phyloP scores from a whole-genome alignment of 2,329 filamentous ascomycete species.

The Trichoderma sp. region DNA sequence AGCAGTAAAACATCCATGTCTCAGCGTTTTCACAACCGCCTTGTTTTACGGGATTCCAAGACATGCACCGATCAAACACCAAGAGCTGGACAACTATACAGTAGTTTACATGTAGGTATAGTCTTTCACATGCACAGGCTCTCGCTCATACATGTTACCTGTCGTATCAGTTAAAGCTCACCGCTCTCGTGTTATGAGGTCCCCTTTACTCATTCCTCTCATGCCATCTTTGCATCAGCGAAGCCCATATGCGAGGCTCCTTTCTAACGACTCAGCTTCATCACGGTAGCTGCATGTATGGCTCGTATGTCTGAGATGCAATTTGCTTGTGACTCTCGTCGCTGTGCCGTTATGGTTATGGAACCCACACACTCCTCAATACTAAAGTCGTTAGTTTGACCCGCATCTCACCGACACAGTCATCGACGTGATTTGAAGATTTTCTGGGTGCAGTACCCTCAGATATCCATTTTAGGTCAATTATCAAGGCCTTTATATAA shows the following conservation, averaged over 20 bases:
- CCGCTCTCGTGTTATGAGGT: background rate
- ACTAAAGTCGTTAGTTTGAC: background rate
- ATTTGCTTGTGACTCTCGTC: background rate
- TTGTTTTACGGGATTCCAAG: background rate
- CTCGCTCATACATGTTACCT: background rate
- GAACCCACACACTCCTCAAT: background rate
- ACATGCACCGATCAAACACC: background rate
- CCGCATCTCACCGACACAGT: background rate
- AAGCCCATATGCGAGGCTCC: background rate
- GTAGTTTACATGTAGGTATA: background rate
- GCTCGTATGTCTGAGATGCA: background rate
- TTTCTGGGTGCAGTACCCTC: slow-evolving; percentile 1
- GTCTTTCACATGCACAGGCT: background rate
- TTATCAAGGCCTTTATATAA: background rate
- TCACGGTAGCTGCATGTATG: background rate
- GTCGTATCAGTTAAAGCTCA: background rate
- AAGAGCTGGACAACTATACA: background rate
- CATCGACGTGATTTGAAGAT: background rate
- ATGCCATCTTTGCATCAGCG: background rate
- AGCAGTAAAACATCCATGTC: background rate
- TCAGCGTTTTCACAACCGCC: background rate
- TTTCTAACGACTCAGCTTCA: background rate
- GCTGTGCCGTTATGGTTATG: background rate
- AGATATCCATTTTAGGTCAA: background rate
- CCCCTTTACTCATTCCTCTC: background rate